Evolutionary conservation across 1,139 yeast genomes (phyloP).

Genomic region (Magnusiomyces fungicola): DNA sequence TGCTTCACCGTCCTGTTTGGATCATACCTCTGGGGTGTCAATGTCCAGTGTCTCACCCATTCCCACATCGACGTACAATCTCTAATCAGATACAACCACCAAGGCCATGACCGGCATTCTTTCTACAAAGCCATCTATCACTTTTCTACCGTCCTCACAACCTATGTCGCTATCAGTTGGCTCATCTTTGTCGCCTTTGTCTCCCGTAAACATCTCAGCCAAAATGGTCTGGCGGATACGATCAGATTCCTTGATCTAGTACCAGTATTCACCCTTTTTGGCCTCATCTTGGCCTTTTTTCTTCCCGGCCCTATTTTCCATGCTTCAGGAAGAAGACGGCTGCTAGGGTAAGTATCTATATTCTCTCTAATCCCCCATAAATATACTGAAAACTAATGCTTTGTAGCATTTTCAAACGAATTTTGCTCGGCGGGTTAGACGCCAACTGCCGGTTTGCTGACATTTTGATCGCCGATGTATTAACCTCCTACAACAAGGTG

Average conservation of each 20-base stretch:
- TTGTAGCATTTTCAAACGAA: slow-evolving; percentile 50
- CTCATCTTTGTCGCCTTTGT: slow-evolving; percentile 5
- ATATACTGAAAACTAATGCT: not conserved
- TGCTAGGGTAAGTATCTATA: slow-evolving; percentile 13
- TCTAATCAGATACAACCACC: slow-evolving; percentile 31
- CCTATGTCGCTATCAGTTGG: slow-evolving; percentile 11
- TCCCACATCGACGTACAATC: slow-evolving; percentile 37
- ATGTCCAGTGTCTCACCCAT: slow-evolving; percentile 33
- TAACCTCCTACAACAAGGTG: slow-evolving; percentile 72
- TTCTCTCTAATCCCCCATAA: not conserved
- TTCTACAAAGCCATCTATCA: slow-evolving; percentile 23
- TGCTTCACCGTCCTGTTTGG: slow-evolving; percentile 40
- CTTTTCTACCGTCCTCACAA: slow-evolving; percentile 24
- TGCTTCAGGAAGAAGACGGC: slow-evolving; percentile 25
- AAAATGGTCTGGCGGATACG: not conserved
- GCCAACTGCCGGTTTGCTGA: slow-evolving; percentile 58
- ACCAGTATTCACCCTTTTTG: slow-evolving; percentile 32
- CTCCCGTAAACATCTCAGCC: not conserved
- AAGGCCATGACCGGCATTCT: slow-evolving; percentile 10
- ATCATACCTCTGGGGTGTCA: slow-evolving; percentile 45
- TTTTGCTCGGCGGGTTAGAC: slow-evolving; percentile 49
- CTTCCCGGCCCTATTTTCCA: slow-evolving; percentile 25
- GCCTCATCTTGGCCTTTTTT: slow-evolving; percentile 26
- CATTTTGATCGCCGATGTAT: slow-evolving; percentile 69
- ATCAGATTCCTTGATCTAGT: slow-evolving; percentile 22